Evolutionary conservation across 2,329 filamentous ascomycete species (phyloP).

Genomic region (Cryphonectria carpinicola): DNA sequence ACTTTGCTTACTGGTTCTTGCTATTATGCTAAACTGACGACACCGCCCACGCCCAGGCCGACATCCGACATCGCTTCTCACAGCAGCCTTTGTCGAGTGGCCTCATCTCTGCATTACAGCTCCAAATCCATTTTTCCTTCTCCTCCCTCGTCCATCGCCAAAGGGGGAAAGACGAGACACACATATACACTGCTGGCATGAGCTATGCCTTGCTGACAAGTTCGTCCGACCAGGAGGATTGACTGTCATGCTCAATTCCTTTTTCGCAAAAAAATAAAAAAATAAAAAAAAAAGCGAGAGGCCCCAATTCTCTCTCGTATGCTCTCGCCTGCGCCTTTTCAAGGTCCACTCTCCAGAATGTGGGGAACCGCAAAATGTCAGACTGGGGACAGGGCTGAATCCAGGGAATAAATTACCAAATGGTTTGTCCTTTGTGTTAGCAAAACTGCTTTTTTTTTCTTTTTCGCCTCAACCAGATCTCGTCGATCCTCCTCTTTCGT

Average conservation of each 20-base stretch:
- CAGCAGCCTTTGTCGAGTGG: neutral
- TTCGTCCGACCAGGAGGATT: neutral
- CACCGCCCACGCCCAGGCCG: constrained; percentile 2
- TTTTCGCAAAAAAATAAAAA: neutral
- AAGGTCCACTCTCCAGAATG: constrained; percentile 20
- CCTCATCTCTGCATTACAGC: constrained; percentile 5
- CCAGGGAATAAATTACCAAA: constrained; percentile 29
- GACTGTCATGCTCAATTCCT: neutral
- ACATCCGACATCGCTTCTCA: constrained; percentile 11
- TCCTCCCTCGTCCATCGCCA: neutral
- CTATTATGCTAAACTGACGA: constrained; percentile 1
- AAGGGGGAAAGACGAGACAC: neutral
- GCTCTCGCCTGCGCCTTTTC: neutral
- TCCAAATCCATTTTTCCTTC: neutral
- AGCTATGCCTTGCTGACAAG: neutral
- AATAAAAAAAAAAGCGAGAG: neutral
- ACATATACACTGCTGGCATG: too few species aligned
- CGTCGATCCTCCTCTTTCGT: constrained; percentile 15
- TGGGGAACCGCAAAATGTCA: constrained; percentile 9
- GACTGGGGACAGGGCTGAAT: constrained; percentile 28
- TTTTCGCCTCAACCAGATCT: constrained; percentile 10
- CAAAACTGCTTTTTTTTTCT: constrained; percentile 21
- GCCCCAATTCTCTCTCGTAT: neutral
- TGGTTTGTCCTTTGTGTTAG: constrained; percentile 29
- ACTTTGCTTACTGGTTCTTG: neutral